Evolutionary conservation across 139 green algal species (phyloP), one percentile per base, ranked within the genome.

Genomic region (Desmodesmus armatus): DNA sequence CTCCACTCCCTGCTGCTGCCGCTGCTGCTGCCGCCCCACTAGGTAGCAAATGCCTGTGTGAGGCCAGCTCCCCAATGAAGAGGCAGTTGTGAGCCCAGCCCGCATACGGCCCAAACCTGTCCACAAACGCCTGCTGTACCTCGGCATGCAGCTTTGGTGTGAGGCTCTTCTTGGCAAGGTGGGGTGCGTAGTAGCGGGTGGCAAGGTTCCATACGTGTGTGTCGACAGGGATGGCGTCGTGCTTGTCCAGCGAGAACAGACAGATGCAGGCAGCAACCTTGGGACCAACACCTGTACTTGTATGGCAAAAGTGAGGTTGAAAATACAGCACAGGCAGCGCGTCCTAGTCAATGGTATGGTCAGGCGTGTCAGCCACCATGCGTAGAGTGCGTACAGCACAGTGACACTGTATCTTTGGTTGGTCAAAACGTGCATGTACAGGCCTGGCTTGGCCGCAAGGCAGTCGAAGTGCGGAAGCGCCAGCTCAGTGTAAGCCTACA

Each of bases 201-300:
- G 94, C 93, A 17, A 98, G 85, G 80, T 94, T 84, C 95, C 95
- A 98, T n/a, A 99, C 97, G 89, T 99, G 97, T 13, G 96, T 98
- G 92, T 99, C 97, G 39, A 99, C 97, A 9, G 97, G 96, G 35
- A 99, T 96, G 1, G 93, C 93, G 11, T 89, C 85, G 66, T 95
- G 90, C 88, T 99, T 98, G 91, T 99, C 95, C 31, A 99, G 83
- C 1, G 91, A 94, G 87, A 99, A 99, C n/a, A 99, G 94, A 55
- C 85, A 92, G 41, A 98, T 92, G 86, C 96, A 98, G 25, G 96
- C 96, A 1, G 95, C 96, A 17, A 98, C 96, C 91, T 99, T 99
- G 19, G 96, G 96, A 0, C 97, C 97, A 0, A 99, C 89, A n/a
- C n/a, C n/a, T n/a, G n/a, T n/a, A n/a, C n/a, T n/a, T n/a, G n/a